phyloP scores from a whole-genome alignment of 2,329 filamentous ascomycete genomes.

The Grosmannia huntii region DNA sequence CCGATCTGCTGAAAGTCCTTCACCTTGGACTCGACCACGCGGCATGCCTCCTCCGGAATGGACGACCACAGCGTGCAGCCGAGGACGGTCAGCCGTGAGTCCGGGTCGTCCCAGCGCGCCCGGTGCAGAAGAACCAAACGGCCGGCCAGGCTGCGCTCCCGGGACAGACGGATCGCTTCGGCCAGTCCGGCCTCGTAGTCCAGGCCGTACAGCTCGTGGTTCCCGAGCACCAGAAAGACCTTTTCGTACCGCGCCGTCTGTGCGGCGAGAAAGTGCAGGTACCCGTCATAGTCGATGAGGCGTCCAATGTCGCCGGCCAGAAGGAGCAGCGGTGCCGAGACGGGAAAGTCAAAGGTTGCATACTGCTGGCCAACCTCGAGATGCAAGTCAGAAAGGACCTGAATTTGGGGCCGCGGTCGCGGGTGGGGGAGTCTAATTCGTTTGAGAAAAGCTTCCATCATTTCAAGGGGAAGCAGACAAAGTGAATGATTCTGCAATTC shows the following conservation, averaged over 20 bases:
- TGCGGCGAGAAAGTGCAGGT: slow-evolving; percentile 26
- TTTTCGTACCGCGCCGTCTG: slow-evolving; percentile 33
- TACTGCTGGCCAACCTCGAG: slow-evolving; percentile 26
- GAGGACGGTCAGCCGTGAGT: slow-evolving; percentile 30
- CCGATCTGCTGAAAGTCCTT: slow-evolving; percentile 42
- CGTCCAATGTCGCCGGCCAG: slow-evolving; percentile 45
- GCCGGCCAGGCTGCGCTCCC: slow-evolving; percentile 23
- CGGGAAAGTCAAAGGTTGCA: background rate
- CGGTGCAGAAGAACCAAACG: slow-evolving; percentile 32
- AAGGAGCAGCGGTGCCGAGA: slow-evolving; percentile 28
- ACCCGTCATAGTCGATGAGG: slow-evolving; percentile 25
- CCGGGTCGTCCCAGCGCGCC: slow-evolving; percentile 22
- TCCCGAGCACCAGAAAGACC: slow-evolving; percentile 41
- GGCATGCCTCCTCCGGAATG: slow-evolving; percentile 26
- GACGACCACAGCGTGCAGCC: slow-evolving; percentile 46
- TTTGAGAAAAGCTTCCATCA: too few relatives aligned
- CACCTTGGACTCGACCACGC: slow-evolving; percentile 29
- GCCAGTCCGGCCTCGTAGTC: slow-evolving; percentile 1
- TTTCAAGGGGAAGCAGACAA: too few relatives aligned
- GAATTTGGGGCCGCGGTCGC: slow-evolving; percentile 11
- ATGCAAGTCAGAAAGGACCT: slow-evolving; percentile 46
- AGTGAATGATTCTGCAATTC: too few relatives aligned
- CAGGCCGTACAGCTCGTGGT: slow-evolving; percentile 39
- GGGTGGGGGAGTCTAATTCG: too few relatives aligned
- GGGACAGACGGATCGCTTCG: background rate